A percentile compares a stretch with the other conserved stretches of the same genome.
phyloP scores from a whole-genome alignment of 2,329 filamentous ascomycete species.

The Aspergillus felis region DNA sequence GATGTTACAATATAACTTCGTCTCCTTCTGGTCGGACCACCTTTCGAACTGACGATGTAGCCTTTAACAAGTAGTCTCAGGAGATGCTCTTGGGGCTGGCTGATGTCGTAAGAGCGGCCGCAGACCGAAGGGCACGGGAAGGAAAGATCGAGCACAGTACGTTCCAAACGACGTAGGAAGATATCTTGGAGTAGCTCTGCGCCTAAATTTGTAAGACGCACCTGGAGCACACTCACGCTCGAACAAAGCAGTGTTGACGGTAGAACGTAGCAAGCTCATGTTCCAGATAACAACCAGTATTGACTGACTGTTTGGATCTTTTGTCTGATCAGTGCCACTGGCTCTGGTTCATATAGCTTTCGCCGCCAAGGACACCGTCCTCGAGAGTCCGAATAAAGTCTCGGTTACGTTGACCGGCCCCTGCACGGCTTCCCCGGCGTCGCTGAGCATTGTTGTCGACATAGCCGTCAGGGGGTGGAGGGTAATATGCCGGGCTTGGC shows the following conservation, averaged over 20 bases:
- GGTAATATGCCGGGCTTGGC: constrained; percentile 95
- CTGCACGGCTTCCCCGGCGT: constrained; percentile 69
- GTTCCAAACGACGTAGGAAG: constrained; percentile 12
- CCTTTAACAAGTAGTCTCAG: neutral
- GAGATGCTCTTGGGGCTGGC: neutral
- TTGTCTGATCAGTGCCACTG: constrained; percentile 61
- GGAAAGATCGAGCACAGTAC: constrained; percentile 13
- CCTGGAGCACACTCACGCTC: constrained; percentile 13
- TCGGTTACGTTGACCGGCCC: constrained; percentile 54
- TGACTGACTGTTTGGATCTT: neutral
- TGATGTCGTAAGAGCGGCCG: neutral
- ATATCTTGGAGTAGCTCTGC: constrained; percentile 12
- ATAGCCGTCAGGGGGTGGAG: constrained; percentile 81
- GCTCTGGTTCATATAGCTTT: constrained; percentile 75
- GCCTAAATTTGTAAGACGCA: constrained; percentile 11
- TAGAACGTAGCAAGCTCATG: neutral
- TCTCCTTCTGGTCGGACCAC: neutral
- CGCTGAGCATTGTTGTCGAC: constrained; percentile 63
- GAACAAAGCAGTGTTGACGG: constrained; percentile 8
- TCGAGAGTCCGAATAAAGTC: constrained; percentile 95
- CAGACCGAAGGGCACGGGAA: constrained; percentile 4
- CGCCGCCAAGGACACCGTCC: constrained; percentile 80
- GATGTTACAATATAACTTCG: neutral
- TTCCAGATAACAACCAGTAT: neutral
- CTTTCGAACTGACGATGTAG: neutral